Conservation (phyloP, 2,329 filamentous ascomycete species). For the Lecanicillium sp. region DNA sequence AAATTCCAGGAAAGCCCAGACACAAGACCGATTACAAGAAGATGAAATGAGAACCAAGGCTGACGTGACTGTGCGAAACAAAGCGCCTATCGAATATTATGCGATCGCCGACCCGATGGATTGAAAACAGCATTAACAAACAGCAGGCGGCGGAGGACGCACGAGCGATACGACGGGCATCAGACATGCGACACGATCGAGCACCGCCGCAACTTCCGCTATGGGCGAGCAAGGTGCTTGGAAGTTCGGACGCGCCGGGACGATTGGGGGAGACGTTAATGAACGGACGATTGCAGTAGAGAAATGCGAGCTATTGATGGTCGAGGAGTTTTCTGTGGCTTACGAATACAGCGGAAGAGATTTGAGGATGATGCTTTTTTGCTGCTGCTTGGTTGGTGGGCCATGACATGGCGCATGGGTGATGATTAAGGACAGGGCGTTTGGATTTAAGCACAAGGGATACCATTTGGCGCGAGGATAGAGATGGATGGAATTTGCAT, state of each 20-base stretch:
- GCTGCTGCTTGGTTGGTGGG: too few species aligned
- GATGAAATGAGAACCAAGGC: background rate
- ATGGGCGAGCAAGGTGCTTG: constrained; percentile 28
- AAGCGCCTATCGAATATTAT: constrained; percentile 30
- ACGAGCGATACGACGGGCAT: constrained; percentile 29
- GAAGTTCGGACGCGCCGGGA: background rate
- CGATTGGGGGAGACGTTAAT: constrained; percentile 5
- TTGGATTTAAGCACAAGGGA: too few species aligned
- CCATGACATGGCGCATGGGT: too few species aligned
- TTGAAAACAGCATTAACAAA: constrained; percentile 8
- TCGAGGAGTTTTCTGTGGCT: too few species aligned
- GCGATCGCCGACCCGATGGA: constrained; percentile 17
- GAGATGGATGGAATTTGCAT: too few species aligned
- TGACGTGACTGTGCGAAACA: constrained; percentile 11
- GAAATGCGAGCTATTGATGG: background rate
- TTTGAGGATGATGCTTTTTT: too few species aligned
- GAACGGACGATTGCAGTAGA: background rate
- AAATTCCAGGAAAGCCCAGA: background rate
- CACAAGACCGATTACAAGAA: background rate
- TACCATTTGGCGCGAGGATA: too few species aligned
- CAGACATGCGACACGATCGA: constrained; percentile 21
- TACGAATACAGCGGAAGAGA: too few species aligned
- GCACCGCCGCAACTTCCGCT: constrained; percentile 22
- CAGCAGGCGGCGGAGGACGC: constrained; percentile 24
- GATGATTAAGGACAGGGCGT: too few species aligned